These are phyloP conservation scores for Aegle marmelos DNA, from an alignment of 345 rosid genomes.

Conservation along the genomic window DNA sequence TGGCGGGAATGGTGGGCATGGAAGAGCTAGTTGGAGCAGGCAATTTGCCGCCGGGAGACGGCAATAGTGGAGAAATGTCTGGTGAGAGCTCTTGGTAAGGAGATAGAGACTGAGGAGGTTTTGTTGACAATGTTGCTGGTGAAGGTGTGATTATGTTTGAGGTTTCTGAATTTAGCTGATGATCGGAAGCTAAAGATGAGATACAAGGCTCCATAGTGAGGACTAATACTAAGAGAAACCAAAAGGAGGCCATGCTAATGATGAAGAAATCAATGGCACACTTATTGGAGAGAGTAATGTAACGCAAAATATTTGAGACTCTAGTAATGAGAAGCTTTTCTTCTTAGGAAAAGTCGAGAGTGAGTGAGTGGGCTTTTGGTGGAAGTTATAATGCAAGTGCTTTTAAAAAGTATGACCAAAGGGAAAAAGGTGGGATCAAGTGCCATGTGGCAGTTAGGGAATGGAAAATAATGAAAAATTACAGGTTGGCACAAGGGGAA, in stretches of 20 bases:
- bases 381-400: conserved; percentile 23
- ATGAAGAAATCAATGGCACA: conserved; percentile 48
- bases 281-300: conserved; percentile 28
- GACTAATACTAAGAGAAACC: conserved; percentile 31
- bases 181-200: conserved; percentile 28
- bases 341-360: conserved; percentile 22
- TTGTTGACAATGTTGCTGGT: conserved; percentile 26
- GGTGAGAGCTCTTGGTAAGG: conserved; percentile 60
- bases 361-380: conserved; percentile 19
- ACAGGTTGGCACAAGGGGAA: conserved; percentile 39
- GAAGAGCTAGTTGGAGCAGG: conserved; percentile 50
- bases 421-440: conserved; percentile 20
- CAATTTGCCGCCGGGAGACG: conserved; percentile 53
- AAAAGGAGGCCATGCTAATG: conserved; percentile 58
- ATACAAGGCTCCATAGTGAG: conserved; percentile 30
- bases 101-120: conserved; percentile 30
- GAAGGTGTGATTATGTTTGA: conserved; percentile 33
- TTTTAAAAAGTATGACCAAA: conserved; percentile 18
- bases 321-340: neutral
- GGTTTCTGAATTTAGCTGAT: conserved; percentile 11
- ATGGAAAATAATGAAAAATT: conserved; percentile 23
- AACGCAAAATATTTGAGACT: neutral
- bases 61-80: conserved; percentile 73
- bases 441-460: conserved; percentile 25
- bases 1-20: conserved; percentile 73